Conservation (phyloP, 495 filamentous ascomycete genomes). For the Neurospora cerealis region DNA sequence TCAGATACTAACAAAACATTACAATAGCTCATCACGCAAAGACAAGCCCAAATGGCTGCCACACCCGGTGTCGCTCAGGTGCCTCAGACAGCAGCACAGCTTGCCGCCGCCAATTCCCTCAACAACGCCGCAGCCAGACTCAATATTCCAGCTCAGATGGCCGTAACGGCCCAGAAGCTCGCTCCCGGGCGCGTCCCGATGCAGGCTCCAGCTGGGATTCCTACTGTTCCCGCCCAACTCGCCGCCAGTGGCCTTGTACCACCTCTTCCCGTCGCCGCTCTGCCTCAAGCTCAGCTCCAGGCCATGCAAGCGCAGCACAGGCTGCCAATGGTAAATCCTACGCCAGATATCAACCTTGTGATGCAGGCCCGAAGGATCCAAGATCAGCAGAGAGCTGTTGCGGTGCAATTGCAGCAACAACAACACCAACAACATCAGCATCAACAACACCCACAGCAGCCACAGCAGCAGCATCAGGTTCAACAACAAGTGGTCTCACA, state of each 20-base stretch:
- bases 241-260: conserved; percentile 37
- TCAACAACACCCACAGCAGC: conserved; percentile 24
- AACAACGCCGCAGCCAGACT: conserved; percentile 23
- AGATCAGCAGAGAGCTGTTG: conserved; percentile 49
- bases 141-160: conserved; percentile 26
- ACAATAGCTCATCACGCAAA: conserved; percentile 14
- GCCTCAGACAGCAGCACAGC: conserved; percentile 25
- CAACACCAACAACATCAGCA: conserved; percentile 31
- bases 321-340: conserved; percentile 54
- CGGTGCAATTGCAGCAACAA: conserved; percentile 32
- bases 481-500: not conserved
- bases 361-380: conserved; percentile 50
- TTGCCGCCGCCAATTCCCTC: conserved; percentile 29
- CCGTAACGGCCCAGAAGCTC: conserved; percentile 23
- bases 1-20: conserved; percentile 14
- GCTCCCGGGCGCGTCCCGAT: conserved; percentile 30
- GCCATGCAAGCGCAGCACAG: conserved; percentile 48
- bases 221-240: conserved; percentile 32
- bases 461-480: conserved; percentile 22
- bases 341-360: conserved; percentile 46
- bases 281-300: conserved; percentile 64
- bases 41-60: conserved; percentile 28
- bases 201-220: conserved; percentile 30
- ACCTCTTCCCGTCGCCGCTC: conserved; percentile 54
- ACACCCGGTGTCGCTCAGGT: conserved; percentile 26